Evolutionary conservation across 2,329 filamentous ascomycete species (phyloP).

Genomic region (Arthroderma sp.): DNA sequence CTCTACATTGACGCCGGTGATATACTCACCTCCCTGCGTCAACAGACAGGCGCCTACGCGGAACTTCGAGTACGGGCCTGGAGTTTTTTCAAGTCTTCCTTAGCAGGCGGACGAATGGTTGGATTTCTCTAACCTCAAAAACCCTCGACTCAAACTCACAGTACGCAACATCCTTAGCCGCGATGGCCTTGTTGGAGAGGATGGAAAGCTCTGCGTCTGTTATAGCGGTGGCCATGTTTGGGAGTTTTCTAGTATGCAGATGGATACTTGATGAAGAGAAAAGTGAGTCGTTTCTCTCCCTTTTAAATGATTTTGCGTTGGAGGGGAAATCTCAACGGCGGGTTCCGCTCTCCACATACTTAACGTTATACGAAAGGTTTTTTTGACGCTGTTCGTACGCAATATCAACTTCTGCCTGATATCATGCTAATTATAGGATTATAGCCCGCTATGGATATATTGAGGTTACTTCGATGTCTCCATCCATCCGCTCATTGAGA

Average conservation of each 20-base stretch:
- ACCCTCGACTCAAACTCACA: conserved; percentile 38
- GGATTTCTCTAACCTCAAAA: background rate
- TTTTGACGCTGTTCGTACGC: too few relatives aligned
- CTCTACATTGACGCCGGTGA: conserved; percentile 79
- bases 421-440: too few relatives aligned
- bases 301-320: background rate
- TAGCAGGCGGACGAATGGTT: too few relatives aligned
- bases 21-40: conserved; percentile 40
- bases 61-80: conserved; percentile 78
- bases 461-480: too few relatives aligned
- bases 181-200: conserved; percentile 49
- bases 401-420: too few relatives aligned
- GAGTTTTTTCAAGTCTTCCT: background rate
- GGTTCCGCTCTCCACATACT: too few relatives aligned
- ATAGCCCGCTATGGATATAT: too few relatives aligned
- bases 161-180: conserved; percentile 68
- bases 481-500: too few relatives aligned
- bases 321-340: background rate
- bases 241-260: conserved; percentile 1
- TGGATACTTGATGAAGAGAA: background rate
- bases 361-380: too few relatives aligned
- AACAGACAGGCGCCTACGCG: conserved; percentile 77
- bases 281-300: background rate
- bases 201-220: conserved; percentile 50
- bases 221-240: conserved; percentile 27